A percentile compares a stretch with the other conserved stretches of the same genome.
Evolutionary conservation across 2,329 filamentous ascomycete species (phyloP).

Genomic region (Ascochyta fabae): DNA sequence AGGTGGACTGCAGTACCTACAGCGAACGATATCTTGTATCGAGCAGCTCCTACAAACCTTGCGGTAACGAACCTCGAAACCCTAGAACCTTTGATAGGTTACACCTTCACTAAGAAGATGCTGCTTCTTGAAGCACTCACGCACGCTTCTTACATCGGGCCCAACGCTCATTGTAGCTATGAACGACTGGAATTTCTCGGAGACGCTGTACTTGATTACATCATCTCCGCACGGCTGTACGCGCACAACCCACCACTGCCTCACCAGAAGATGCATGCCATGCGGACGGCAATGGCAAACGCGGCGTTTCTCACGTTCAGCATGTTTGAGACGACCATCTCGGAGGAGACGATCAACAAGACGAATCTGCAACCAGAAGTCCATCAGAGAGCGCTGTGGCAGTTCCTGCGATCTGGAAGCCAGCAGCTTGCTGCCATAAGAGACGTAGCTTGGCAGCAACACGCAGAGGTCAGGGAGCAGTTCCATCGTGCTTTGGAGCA

Average conservation of each 20-base stretch:
- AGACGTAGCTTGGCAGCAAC: conserved; percentile 53
- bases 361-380: conserved; percentile 38
- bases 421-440: conserved; percentile 58
- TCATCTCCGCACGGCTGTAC: conserved; percentile 72
- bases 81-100: conserved; percentile 72
- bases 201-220: conserved; percentile 80
- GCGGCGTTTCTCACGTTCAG: conserved; percentile 80
- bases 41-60: conserved; percentile 23
- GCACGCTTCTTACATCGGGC: conserved; percentile 66
- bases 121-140: conserved; percentile 82
- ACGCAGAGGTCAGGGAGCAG: conserved; percentile 55
- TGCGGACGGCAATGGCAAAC: conserved; percentile 80
- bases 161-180: conserved; percentile 58
- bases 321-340: conserved; percentile 64
- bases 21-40: conserved; percentile 36
- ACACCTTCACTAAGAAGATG: conserved; percentile 69
- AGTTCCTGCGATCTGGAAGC: conserved; percentile 69
- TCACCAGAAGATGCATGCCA: conserved; percentile 72
- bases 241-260: conserved; percentile 55
- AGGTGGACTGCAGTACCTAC: conserved; percentile 43
- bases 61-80: conserved; percentile 32
- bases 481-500: conserved; percentile 60
- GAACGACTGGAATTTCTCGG: conserved; percentile 89
- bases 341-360: conserved; percentile 44
- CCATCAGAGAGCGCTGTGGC: conserved; percentile 63